Percentiles rank a stretch among this genome's conserved stretches.
Conservation (phyloP, 805 yeast genomes). For the Nakazawaea molendinolei region DNA sequence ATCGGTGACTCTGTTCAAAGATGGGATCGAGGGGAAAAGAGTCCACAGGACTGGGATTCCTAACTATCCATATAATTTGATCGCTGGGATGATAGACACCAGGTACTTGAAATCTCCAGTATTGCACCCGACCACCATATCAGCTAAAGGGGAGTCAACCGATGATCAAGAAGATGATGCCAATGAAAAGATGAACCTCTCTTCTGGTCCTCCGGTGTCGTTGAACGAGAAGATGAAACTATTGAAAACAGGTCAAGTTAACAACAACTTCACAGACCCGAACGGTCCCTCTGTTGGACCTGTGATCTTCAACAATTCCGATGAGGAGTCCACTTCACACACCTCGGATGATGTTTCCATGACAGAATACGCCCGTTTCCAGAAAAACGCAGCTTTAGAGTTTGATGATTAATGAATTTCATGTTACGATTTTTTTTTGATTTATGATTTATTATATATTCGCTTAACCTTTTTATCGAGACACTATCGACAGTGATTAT, state of each 20-base stretch:
- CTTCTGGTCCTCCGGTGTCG: constrained; percentile 34
- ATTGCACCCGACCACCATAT: neutral
- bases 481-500: no score
- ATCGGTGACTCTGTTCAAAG: constrained; percentile 71
- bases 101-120: neutral
- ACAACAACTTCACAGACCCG: neutral
- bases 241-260: constrained; percentile 25
- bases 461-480: no score
- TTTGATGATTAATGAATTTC: constrained; percentile 1
- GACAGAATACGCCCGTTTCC: constrained; percentile 8
- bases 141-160: neutral
- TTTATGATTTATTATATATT: no score
- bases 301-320: constrained; percentile 1
- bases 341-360: constrained; percentile 5
- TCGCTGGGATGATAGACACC: constrained; percentile 26
- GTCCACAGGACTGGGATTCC: constrained; percentile 39
- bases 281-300: constrained; percentile 11
- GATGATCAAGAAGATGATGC: constrained; percentile 3
- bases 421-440: no score
- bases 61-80: constrained; percentile 29
- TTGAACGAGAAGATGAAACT: constrained; percentile 37
- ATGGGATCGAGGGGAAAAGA: constrained; percentile 62
- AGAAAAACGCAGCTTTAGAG: constrained; percentile 6
- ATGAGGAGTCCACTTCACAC: neutral
- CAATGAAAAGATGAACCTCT: constrained; percentile 21